Evolutionary conservation across 75 land plant genomes (phyloP), one percentile per base, ranked within the genome.

Genomic region (Ceratopteris richardii): DNA sequence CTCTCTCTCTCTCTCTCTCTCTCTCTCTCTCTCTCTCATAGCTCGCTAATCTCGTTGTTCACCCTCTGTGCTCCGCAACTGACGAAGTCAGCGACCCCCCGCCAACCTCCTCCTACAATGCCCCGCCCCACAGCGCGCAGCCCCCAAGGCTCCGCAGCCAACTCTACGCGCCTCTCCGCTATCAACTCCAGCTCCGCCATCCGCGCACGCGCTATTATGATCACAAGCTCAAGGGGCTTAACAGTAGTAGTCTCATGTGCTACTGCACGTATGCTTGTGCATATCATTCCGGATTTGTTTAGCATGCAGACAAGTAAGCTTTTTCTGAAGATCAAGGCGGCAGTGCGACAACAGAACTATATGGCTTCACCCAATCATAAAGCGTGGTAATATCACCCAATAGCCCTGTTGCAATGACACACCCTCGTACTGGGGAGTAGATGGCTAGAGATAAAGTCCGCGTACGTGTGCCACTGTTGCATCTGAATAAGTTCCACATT

Each of bases 191-290:
- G n/a, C n/a, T n/a, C n/a, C n/a, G n/a, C n/a, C n/a, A n/a, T n/a
- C 9, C 68, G 66, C 58, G 76, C 77, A 23, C 82, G 84, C 40
- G 87, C 75, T 4, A 46, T 58, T n/a, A 88, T 84, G 27, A 73
- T 84, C 88, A 79, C 88, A 31, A 65, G 65, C 14, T 75, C 88
- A 1, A 88, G 81, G 61, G 58, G 79, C 29, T 58, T 72, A 18
- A 84, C 93, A 54, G 93, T 88, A 41, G 73, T 66, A 31, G 93
- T 88, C 27, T 84, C 88, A 26, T 88, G 84, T 61, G 93, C 80
- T 3, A 84, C 93, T 2, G 93, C 88, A 12, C 77, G 84, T 9
- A 88, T 79, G 82, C 82, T 88, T 11, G 79, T 84, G 18, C 87
- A 84, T 58, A 79, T 84, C 51, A 88, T 84, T 39, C 93, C 79